phyloP scores from a whole-genome alignment of 805 yeast genomes.

The Cyberlindnera petersonii region DNA sequence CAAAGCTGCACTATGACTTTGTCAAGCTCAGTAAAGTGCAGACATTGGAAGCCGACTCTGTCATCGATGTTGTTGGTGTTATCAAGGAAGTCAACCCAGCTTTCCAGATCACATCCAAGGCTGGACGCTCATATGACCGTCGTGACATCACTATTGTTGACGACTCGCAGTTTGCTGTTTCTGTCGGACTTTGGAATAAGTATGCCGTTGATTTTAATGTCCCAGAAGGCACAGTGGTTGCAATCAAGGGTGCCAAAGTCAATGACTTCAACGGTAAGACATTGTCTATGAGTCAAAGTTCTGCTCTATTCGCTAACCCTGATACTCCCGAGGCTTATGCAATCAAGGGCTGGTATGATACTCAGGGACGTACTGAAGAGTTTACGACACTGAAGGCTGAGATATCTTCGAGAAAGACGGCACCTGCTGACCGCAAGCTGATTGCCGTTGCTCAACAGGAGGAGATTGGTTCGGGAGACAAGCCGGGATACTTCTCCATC shows the following conservation, averaged over 20 bases:
- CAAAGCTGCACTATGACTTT: slow-evolving; percentile 74
- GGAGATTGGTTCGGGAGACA: slow-evolving; percentile 69
- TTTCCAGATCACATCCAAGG: slow-evolving; percentile 77
- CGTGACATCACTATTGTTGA: slow-evolving; percentile 88
- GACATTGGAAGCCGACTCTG: slow-evolving; percentile 62
- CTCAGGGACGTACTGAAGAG: slow-evolving; percentile 59
- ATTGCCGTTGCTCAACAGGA: slow-evolving; percentile 62
- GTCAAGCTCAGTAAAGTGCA: slow-evolving; percentile 64
- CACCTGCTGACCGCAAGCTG: slow-evolving; percentile 56
- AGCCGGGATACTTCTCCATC: slow-evolving; percentile 71
- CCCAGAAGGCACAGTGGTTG: slow-evolving; percentile 80
- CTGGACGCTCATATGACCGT: slow-evolving; percentile 90
- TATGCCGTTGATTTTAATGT: slow-evolving; percentile 73
- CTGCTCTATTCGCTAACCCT: slow-evolving; percentile 75
- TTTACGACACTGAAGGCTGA: slow-evolving; percentile 64
- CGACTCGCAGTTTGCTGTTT: slow-evolving; percentile 68
- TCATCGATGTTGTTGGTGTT: slow-evolving; percentile 85
- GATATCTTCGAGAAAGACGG: slow-evolving; percentile 35
- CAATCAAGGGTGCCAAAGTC: slow-evolving; percentile 85
- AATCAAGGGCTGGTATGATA: slow-evolving; percentile 93
- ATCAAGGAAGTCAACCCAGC: slow-evolving; percentile 71
- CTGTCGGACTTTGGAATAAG: slow-evolving; percentile 87
- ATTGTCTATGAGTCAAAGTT: slow-evolving; percentile 73
- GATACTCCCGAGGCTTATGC: slow-evolving; percentile 84
- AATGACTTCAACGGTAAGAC: slow-evolving; percentile 86